Evolutionary conservation across 1,139 yeast genomes (phyloP).

Genomic region (Candida sp.): DNA sequence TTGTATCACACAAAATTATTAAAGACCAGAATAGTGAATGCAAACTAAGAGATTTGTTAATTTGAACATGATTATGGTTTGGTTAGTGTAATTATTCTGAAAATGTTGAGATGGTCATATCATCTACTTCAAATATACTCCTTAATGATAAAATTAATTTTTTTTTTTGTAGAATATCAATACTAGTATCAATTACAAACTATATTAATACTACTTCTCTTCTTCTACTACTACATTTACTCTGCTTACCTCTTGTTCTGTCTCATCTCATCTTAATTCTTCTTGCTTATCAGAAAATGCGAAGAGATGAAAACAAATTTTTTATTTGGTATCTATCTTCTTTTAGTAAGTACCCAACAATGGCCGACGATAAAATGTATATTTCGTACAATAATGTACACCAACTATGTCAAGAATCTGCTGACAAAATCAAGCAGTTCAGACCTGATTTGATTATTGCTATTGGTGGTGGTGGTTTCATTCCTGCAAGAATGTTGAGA

Average conservation of each 20-base stretch:
- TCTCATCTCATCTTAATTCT: neutral
- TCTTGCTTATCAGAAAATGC: neutral
- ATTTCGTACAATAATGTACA: constrained; percentile 92
- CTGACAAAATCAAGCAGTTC: constrained; percentile 64
- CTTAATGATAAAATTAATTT: too few species aligned
- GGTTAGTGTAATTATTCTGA: too few species aligned
- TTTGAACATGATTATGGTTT: too few species aligned
- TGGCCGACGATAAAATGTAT: constrained; percentile 59
- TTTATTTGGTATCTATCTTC: neutral
- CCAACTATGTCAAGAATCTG: constrained; percentile 86
- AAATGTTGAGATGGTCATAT: too few species aligned
- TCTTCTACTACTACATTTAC: neutral
- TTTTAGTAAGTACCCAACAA: constrained; percentile 7
- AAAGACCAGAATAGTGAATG: too few species aligned
- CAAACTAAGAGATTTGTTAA: too few species aligned
- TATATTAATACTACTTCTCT: neutral
- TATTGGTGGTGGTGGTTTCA: constrained; percentile 92
- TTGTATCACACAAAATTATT: too few species aligned
- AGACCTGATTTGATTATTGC: constrained; percentile 90
- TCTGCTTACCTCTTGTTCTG: neutral
- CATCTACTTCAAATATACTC: too few species aligned
- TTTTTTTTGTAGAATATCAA: too few species aligned
- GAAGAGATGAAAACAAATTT: neutral
- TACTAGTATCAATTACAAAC: too few species aligned
- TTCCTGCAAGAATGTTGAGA: constrained; percentile 93